Evolutionary conservation across 805 yeast species (phyloP), one percentile per base, ranked within the genome.

Genomic region (Metschnikowia lochheadii): DNA sequence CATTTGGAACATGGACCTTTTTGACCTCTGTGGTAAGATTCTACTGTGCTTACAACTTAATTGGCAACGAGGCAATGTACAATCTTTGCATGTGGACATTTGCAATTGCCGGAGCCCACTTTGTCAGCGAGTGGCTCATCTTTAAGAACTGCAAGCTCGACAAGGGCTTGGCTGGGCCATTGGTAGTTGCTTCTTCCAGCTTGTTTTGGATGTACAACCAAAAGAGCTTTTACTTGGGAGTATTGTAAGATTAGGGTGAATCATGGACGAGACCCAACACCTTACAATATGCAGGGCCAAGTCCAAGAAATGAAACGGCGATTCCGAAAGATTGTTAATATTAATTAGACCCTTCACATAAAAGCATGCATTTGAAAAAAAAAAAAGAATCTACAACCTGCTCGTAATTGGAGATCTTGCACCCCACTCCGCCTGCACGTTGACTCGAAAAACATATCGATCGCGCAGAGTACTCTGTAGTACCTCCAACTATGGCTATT

Each of bases 1-100:
- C 99, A 0, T 94, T 94, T 67, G 99, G 99, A 33, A 94, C 99
- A 0, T 94, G 99, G 99, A 94, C 99, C 0, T 74, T 91, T 37
- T 78, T 91, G 59, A 84, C 96, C 2, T 81, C 96, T 1, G 75
- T 92, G 31, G 84, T 94, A 44, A 82, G 99, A 64, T 77, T 84
- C 56, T 89, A 87, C 66, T 96, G 96, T 49, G 95, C 98, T 13
- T 87, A 85, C 69, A 74, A 87, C 63, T 49, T 69, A 40, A 73
- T 87, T 51, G 73, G 75, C 49, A 83, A 84, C 58, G 81, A 82
- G 21, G 86, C 84, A 56, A 81, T 91, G 48, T 94, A 82, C 68
- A 83, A 87, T 59, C 74, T 94, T 57, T 85, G 91, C 17, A 79
- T 88, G 59, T 84, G 86, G 67, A 84, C 95, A 8, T 94, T 87